Conservation (phyloP, 2,329 filamentous ascomycete species). For the Pyrenochaeta sp. region DNA sequence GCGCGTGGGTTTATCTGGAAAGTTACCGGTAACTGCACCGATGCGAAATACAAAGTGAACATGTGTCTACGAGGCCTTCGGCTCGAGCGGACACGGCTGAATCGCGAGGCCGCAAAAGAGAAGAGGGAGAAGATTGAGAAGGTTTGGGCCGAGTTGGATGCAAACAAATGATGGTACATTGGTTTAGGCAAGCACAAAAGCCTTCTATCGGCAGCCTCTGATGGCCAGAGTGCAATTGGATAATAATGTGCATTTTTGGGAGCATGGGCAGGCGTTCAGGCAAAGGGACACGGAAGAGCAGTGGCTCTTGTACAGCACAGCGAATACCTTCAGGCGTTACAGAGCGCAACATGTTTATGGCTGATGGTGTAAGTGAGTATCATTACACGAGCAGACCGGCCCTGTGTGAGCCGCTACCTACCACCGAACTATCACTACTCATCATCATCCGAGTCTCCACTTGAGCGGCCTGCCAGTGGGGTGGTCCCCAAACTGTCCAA, state of each 20-base stretch:
- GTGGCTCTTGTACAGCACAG: neutral
- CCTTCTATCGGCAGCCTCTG: too few relatives aligned
- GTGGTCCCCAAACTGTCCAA: conserved; percentile 49
- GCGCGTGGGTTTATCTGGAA: conserved; percentile 92
- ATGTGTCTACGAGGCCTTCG: conserved; percentile 84
- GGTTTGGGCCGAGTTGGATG: conserved; percentile 81
- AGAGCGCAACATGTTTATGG: neutral
- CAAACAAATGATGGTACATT: conserved; percentile 59
- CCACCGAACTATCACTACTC: conserved; percentile 29
- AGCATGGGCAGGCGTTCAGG: conserved; percentile 2
- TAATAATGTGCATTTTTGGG: too few relatives aligned
- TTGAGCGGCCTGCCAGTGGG: conserved; percentile 35
- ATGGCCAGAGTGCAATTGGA: too few relatives aligned
- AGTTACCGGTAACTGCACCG: conserved; percentile 87
- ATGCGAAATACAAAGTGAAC: conserved; percentile 83
- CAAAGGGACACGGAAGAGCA: neutral
- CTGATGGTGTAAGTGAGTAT: neutral
- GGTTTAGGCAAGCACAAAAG: too few relatives aligned
- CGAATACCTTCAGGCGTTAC: too few relatives aligned
- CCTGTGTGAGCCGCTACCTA: conserved; percentile 1
- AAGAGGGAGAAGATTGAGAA: conserved; percentile 78
- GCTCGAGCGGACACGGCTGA: conserved; percentile 77
- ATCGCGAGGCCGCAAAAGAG: conserved; percentile 72
- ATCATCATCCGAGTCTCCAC: conserved; percentile 35
- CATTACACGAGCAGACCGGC: conserved; percentile 11